These are phyloP conservation scores for Zizania latifolia DNA, from an alignment of 176 grass and related monocot species.

Conservation along the genomic window DNA sequence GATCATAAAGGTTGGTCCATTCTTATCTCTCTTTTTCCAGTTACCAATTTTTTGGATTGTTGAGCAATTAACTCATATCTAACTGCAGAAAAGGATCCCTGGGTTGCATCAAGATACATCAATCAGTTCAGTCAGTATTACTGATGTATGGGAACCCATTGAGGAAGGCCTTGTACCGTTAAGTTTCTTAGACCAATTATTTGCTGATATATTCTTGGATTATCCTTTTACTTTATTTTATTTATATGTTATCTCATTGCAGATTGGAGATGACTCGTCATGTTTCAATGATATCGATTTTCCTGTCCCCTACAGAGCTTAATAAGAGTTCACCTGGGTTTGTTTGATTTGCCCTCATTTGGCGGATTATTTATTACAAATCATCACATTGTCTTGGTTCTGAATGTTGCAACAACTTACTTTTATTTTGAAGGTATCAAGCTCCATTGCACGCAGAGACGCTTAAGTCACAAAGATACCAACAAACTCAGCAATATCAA, in stretches of 20 bases:
- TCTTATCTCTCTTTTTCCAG: not conserved
- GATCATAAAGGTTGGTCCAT: slow-evolving; percentile 85
- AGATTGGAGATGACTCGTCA: slow-evolving; percentile 96
- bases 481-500: slow-evolving; percentile 69
- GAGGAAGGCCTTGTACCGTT: slow-evolving; percentile 99
- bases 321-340: slow-evolving; percentile 69
- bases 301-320: slow-evolving; percentile 70
- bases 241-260: slow-evolving; percentile 20
- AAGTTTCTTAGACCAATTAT: slow-evolving; percentile 42
- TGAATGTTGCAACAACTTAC: not conserved
- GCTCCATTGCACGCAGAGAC: slow-evolving; percentile 62
- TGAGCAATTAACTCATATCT: not conserved
- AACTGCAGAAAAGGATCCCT: slow-evolving; percentile 84
- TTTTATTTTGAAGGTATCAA: slow-evolving; percentile 62
- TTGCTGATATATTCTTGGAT: slow-evolving; percentile 9
- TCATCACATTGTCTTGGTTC: not conserved
- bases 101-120: slow-evolving; percentile 90
- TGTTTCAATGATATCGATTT: slow-evolving; percentile 98
- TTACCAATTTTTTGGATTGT: not conserved
- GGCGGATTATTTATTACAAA: not conserved
- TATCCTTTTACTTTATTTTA: slow-evolving; percentile 10
- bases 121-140: slow-evolving; percentile 97
- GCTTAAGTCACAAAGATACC: slow-evolving; percentile 60
- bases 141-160: slow-evolving; percentile 98
- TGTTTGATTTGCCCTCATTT: slow-evolving; percentile 9